Evolutionary conservation across 78 protist genomes (phyloP), one percentile per base, ranked within the genome.

Genomic region (Dictyostelium discoideum): DNA sequence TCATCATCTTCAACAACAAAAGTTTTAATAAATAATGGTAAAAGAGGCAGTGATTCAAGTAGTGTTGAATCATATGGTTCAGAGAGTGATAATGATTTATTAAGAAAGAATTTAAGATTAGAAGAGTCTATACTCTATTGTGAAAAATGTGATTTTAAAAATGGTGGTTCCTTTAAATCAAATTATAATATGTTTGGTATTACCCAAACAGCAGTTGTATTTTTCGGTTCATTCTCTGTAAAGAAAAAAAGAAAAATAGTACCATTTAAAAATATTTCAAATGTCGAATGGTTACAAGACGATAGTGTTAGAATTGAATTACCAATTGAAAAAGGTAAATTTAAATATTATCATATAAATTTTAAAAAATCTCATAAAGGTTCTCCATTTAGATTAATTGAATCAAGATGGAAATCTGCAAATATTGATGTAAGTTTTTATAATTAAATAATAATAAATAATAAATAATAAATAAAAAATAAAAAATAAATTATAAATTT

Each of bases 321-420:
- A 37, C 81, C 81, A 74, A 26, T 26, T 26, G 81, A 74, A 74
- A 74, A 18, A 37, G 81, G 48, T 3, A 74, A 74, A 74, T 20
- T 16, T 37, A 74, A 74, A 74, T 29, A 37, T 74, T 74, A 74
- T 74, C 81, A 74, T 32, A 74, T 74, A 3, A 26, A 74, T 32
- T 74, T 74, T 74, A 74, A 74, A 74, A 74, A 74, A 74, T 32
- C 81, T 37, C 81, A 74, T 74, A 37, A 37, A 37, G 81, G 81
- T 74, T 74, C 81, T 29, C 81, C 81, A 74, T 74, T 37, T 37
- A 74, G 81, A 74, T 74, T 74, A 37, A 74, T 74, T 37, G 81
- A 74, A 37, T 74, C 81, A 74, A 74, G 81, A 74, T 74, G 81
- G 81, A 26, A 74, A 74, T 29, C 81, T 14, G 37, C 81, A 6